These are phyloP conservation scores for Amanita rubescens DNA, from an alignment of 768 basidiomycete genomes.

Conservation along the genomic window DNA sequence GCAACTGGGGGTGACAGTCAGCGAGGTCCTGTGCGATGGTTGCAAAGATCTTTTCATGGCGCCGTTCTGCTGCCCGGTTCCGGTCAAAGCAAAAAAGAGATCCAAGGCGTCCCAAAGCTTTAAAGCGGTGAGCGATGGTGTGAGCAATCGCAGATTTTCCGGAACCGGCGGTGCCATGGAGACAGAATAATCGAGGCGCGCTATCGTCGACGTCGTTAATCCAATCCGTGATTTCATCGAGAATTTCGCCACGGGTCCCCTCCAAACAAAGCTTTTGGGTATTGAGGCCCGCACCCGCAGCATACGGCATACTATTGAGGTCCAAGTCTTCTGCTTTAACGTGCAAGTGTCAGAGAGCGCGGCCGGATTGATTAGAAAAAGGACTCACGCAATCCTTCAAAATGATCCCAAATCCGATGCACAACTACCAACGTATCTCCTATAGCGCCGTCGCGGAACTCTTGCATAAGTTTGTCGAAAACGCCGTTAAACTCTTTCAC, in stretches of 20 bases:
- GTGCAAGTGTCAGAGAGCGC: neutral
- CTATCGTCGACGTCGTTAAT: neutral
- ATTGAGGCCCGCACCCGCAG: neutral
- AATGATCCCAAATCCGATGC: neutral
- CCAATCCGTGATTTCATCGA: slow-evolving; percentile 20
- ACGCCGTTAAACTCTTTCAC: neutral
- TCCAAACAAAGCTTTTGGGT: slow-evolving; percentile 13
- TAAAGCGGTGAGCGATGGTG: too few species aligned
- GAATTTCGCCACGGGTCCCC: slow-evolving; percentile 17
- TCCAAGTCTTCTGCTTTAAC: neutral
- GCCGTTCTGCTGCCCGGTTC: too few species aligned
- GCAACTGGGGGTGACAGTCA: too few species aligned
- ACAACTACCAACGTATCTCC: neutral
- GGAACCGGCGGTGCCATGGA: neutral
- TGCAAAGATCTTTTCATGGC: too few species aligned
- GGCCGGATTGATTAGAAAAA: neutral
- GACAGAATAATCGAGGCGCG: neutral
- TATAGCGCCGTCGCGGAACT: neutral
- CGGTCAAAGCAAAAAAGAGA: too few species aligned
- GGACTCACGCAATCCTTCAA: neutral
- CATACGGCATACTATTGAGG: neutral
- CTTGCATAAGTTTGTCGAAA: neutral
- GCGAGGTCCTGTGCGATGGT: too few species aligned
- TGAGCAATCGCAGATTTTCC: too few species aligned
- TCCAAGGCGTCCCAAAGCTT: too few species aligned